A percentile compares a stretch with the other conserved stretches of the same genome.
Evolutionary conservation across 306 rosid genomes (phyloP).

Genomic region (Trifolium pratense): DNA sequence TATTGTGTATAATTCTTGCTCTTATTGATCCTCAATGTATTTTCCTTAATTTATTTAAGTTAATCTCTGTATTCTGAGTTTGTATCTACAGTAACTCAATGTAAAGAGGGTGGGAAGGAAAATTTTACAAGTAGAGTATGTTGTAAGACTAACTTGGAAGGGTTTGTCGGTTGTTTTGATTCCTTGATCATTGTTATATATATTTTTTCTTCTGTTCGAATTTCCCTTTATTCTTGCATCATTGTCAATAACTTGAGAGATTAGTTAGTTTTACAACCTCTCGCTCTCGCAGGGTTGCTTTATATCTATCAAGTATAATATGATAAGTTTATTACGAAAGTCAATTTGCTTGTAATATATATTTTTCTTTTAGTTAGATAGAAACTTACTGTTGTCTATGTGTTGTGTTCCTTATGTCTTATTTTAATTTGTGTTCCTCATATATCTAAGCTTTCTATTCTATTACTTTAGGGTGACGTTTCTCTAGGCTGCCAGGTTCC

Average conservation of each 20-base stretch:
- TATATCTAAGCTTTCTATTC: conserved; percentile 1
- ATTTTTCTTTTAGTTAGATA: background rate
- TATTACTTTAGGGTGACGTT: background rate
- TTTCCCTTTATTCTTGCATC: conserved; percentile 12
- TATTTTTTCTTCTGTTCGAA: conserved; percentile 5
- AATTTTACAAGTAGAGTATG: conserved; percentile 15
- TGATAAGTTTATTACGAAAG: conserved; percentile 18
- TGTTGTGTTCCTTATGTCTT: background rate
- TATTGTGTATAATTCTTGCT: background rate
- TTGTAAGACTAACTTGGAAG: background rate
- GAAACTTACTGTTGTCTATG: background rate
- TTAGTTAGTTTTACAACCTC: background rate
- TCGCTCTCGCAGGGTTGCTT: background rate
- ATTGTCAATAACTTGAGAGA: background rate
- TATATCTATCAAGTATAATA: background rate
- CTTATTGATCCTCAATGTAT: background rate
- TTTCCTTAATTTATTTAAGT: background rate
- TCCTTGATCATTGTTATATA: background rate
- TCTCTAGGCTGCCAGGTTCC: conserved; percentile 12
- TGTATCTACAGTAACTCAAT: conserved; percentile 7
- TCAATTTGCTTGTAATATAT: background rate
- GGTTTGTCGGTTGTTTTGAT: conserved; percentile 13
- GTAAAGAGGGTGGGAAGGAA: background rate
- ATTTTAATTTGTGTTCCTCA: background rate
- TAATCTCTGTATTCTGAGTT: background rate